These are phyloP conservation scores for Lasiodiplodia hormozganensis DNA, from an alignment of 2,329 filamentous ascomycete genomes.

Conservation along the genomic window DNA sequence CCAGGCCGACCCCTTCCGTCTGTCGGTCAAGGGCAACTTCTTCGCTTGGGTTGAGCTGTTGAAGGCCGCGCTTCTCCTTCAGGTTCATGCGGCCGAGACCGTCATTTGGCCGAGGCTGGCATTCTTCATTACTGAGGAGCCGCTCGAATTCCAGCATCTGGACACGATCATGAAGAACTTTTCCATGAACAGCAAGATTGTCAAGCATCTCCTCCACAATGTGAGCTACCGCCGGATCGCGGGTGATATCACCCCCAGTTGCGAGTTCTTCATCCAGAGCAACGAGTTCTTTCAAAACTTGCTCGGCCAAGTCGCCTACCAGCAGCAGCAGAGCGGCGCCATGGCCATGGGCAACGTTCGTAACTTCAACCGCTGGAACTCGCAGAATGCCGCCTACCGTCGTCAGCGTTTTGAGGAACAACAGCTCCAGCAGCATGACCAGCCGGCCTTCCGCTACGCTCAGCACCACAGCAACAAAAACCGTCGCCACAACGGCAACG, in stretches of 20 bases:
- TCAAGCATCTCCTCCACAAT: constrained; percentile 10
- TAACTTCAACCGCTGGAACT: not conserved
- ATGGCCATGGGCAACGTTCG: not conserved
- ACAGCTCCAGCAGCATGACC: not conserved
- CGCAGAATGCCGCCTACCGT: not conserved
- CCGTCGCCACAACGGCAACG: not conserved
- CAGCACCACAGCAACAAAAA: not conserved
- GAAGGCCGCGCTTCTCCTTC: not conserved
- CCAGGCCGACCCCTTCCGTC: not conserved
- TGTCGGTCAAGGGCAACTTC: not conserved
- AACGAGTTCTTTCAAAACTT: not conserved
- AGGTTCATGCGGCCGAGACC: not conserved
- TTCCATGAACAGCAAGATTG: not conserved
- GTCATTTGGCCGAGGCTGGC: not conserved
- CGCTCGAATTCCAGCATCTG: not conserved
- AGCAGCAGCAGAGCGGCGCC: not conserved
- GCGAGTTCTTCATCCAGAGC: not conserved
- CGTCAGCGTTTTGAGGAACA: not conserved
- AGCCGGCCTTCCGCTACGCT: not conserved
- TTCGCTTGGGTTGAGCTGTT: constrained; percentile 7
- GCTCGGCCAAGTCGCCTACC: not conserved
- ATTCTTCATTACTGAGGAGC: not conserved
- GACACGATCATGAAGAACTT: not conserved
- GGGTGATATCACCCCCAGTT: not conserved
- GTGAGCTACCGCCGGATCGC: not conserved